Evolutionary conservation across 768 basidiomycete genomes (phyloP), one percentile per base, ranked within the genome.

Genomic region (Mycena rebaudengoi): DNA sequence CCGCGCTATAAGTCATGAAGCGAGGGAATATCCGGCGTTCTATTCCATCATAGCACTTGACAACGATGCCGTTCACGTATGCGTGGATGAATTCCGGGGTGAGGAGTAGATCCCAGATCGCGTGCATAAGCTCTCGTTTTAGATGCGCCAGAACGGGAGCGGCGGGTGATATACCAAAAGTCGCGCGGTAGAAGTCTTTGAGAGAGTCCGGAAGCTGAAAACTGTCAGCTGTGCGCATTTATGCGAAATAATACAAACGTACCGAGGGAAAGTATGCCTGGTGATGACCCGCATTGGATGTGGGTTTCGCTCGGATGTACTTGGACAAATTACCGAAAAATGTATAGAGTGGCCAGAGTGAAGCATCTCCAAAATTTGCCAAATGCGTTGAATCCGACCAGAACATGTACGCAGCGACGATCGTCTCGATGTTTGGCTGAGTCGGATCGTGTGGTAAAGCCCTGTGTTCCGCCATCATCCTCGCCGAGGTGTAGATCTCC

Each of bases 1-100:
- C 79, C 0, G 78, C 78, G 1, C 73, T 71, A 53, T 78, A 77
- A 4, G 69, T 72, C 18, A 79, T 75, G 39, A 80, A 65, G 3
- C 75, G 63, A 16, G 75, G 75, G 57, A 68, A 80, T 14, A 78
- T 53, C 0, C 71, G 69, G 1, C 75, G 64, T 20, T 30, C 3
- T 12, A 76, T 45, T 10, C 73, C 73, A 70, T 80, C 76, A 37
- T 21, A 30, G 60, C 76, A 78, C 23, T 60, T 46, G 14, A 77
- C 62, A 12, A 75, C 67, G 2, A 77, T 70, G 3, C 78, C 77
- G 65, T 78, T 68, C 14, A 46, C 16, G 26, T 69, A 76, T 0
- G 72, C 76, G n/a, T 73, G 25, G 12, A 73, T 28, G 61, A 75
- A 75, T 16, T 76, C 69, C 5, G 64, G 61, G 40, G 71, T 69